Evolutionary conservation across 208 protist genomes (phyloP), one percentile per base, ranked within the genome.

Genomic region (Leishmania turanica): DNA sequence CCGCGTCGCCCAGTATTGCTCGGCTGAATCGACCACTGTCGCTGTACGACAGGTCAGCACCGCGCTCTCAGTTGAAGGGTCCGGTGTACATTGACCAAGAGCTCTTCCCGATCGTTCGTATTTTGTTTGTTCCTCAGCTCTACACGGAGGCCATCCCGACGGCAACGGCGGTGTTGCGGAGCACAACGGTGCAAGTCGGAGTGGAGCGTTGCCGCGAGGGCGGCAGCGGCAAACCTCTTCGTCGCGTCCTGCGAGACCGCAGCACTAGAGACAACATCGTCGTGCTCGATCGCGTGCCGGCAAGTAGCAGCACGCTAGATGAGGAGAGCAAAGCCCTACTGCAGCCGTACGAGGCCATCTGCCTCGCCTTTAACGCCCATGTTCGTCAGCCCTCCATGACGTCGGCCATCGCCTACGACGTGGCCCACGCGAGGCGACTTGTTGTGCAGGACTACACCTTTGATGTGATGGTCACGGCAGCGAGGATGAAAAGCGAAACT

Each of bases 101-200:
- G 9, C 64, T 68, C 37, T 85, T 85, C 40, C 82, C 82, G 0
- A 58, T 85, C 34, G 69, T 85, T 37, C 82, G 82, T 71, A 75
- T 82, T 69, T 47, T 82, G 53, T 78, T 85, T 72, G 73, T 79
- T 40, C 77, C 77, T 53, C 60, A 78, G 77, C 82, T 82, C 34
- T 85, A 77, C 82, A 79, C 77, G n/a, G 68, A 60, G 65, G 45
- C 24, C 49, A 69, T 79, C 49, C 42, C 51, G 2, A 78, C 73
- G 3, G 49, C 54, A 42, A 66, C 71, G 24, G 69, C 47, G 51
- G 15, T 85, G 34, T 11, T 85, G 27, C 60, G 77, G 65, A 79
- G 81, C 77, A 85, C 79, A 77, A 69, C 77, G n/a, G 15, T 85
- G 42, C 82, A 85, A 42, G 45, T 85, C 4, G 37, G 77, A 0